Evolutionary conservation across 108 stramenopile genomes (phyloP), one percentile per base, ranked within the genome.

Genomic region (Parietichytrium sp.): DNA sequence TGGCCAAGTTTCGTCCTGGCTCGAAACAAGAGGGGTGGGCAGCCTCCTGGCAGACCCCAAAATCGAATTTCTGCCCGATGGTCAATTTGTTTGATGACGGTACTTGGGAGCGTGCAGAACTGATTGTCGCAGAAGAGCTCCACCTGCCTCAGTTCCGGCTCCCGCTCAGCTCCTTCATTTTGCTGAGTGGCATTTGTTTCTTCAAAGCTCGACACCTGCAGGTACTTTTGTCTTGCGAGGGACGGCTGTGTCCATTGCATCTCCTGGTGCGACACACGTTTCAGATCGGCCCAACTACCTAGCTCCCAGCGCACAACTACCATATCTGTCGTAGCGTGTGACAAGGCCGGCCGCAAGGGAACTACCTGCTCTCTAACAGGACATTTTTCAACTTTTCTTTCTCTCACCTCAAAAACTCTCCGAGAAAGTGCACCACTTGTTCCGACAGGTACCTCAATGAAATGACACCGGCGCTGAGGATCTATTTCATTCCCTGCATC

Each of bases 271-370:
- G 61, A 45, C 13, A 72, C 20, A 38, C 61, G 61, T 25, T 72
- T 72, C n/a, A 42, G 38, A 13, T 72, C 61, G 0, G 61, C 20
- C 61, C 61, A 72, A 42, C 61, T 72, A 23, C 20, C 6, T n/a
- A 72, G 13, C 13, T 72, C 61, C 61, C 61, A 72, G 42, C 61
- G 61, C 42, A 72, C 61, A 0, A 72, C 61, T n/a, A 72, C 42
- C 61, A 72, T 72, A 1, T 27, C 45, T n/a, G 61, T 72, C 6
- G 61, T 18, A 6, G 61, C 61, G 61, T 72, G 61, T 8, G 38
- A 42, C 38, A 72, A 10, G 10, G 38, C 20, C 10, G 61, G 61
- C 42, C 45, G 61, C 42, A 42, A 72, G 10, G 61, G 20, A 6
- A 72, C 38, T 16, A 72, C 61, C 61, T 72, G 61, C 1, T 72